These are phyloP conservation scores for Sutorius australiensis DNA, from an alignment of 768 basidiomycete species.

Conservation along the genomic window DNA sequence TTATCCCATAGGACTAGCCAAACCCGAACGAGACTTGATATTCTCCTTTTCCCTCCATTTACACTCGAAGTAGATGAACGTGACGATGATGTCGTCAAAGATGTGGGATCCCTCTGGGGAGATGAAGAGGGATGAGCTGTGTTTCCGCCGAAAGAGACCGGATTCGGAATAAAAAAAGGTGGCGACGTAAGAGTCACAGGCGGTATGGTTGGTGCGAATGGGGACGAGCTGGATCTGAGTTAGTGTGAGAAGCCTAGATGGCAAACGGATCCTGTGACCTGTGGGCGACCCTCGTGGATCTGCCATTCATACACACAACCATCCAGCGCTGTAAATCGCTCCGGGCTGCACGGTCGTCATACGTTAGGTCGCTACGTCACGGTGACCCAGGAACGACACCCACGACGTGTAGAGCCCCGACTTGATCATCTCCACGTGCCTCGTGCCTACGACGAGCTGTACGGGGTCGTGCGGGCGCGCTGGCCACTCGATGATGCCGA, in stretches of 20 bases:
- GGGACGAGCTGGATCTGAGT: constrained; percentile 23
- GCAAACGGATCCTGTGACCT: constrained; percentile 11
- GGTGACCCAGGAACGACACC: neutral
- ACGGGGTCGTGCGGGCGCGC: neutral
- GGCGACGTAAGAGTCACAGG: constrained; percentile 20
- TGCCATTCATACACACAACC: constrained; percentile 29
- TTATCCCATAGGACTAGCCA: constrained; percentile 1
- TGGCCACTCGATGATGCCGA: constrained; percentile 32
- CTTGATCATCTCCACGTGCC: constrained; percentile 24
- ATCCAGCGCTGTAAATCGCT: constrained; percentile 24
- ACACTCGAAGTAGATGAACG: constrained; percentile 34
- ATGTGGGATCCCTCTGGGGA: constrained; percentile 29
- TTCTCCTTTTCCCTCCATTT: constrained; percentile 28
- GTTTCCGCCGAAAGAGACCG: constrained; percentile 12
- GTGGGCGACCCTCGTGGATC: constrained; percentile 18
- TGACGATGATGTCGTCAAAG: constrained; percentile 35
- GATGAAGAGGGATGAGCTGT: constrained; percentile 23
- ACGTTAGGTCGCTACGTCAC: too few species aligned
- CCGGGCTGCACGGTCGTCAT: constrained; percentile 15
- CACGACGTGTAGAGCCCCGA: constrained; percentile 24
- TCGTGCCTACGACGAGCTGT: constrained; percentile 24
- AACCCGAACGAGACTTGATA: constrained; percentile 6
- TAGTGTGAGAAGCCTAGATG: neutral
- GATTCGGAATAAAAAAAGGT: constrained; percentile 24
- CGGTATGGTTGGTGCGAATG: neutral